phyloP scores from a whole-genome alignment of 1,284 basidiomycete species.

The Cystobasidiaceae sp. region DNA sequence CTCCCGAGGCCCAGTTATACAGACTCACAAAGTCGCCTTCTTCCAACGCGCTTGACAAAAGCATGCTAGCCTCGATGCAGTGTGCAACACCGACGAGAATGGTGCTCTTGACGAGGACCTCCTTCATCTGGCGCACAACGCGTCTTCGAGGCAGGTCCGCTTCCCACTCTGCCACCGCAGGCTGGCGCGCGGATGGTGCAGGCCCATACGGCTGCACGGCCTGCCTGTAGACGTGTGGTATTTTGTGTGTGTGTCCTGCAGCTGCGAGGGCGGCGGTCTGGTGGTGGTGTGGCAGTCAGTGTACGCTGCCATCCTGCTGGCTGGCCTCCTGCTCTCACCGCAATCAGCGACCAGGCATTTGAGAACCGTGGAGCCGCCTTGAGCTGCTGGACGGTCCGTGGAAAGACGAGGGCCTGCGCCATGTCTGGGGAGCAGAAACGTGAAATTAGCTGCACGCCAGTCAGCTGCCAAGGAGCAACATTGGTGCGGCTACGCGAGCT shows the following conservation, averaged over 20 bases:
- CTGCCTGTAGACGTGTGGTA: conserved; percentile 22
- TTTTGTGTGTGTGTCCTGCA: conserved; percentile 3
- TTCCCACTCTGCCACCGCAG: neutral
- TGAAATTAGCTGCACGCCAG: no score
- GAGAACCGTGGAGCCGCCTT: no score
- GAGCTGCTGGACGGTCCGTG: no score
- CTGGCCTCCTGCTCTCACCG: no score
- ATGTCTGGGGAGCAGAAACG: no score
- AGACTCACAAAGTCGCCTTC: conserved; percentile 14
- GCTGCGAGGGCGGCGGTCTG: conserved; percentile 7
- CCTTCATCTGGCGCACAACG: conserved; percentile 19
- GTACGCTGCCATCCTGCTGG: no score
- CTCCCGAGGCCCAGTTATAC: no score
- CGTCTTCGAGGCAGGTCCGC: conserved; percentile 13
- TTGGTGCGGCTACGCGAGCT: no score
- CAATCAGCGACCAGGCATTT: no score
- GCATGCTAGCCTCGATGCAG: conserved; percentile 26
- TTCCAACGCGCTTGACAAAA: neutral
- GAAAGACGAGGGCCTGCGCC: no score
- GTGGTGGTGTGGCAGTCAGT: no score
- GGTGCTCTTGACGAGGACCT: conserved; percentile 20
- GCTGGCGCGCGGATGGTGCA: neutral
- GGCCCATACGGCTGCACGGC: neutral
- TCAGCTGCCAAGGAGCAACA: no score
- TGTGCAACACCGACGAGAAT: conserved; percentile 28